phyloP scores from a whole-genome alignment of 352 stramenopile genomes.

The Globisporangium paddicum region DNA sequence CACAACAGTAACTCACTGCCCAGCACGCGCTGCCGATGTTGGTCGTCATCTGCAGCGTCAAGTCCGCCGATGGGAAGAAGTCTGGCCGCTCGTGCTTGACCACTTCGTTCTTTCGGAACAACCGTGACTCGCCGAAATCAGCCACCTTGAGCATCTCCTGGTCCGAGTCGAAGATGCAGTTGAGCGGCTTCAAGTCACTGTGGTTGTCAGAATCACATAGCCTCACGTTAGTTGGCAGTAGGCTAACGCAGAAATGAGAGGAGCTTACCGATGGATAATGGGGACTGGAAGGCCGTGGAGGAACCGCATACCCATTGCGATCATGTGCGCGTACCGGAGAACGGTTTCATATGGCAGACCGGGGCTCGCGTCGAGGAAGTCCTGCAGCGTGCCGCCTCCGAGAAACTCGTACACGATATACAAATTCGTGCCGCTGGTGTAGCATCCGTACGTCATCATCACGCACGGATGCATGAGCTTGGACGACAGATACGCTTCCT shows the following conservation, averaged over 20 bases:
- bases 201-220: too few relatives aligned
- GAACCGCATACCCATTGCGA: slow-evolving; percentile 80
- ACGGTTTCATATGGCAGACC: slow-evolving; percentile 57
- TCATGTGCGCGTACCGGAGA: slow-evolving; percentile 73
- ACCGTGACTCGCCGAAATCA: slow-evolving; percentile 71
- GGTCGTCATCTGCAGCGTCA: slow-evolving; percentile 77
- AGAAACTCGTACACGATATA: slow-evolving; percentile 84
- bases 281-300: slow-evolving; percentile 65
- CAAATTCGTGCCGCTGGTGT: slow-evolving; percentile 71
- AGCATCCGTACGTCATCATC: slow-evolving; percentile 84
- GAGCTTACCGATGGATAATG: slow-evolving; percentile 61
- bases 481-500: slow-evolving; percentile 76
- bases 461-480: slow-evolving; percentile 75
- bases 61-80: slow-evolving; percentile 57
- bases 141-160: slow-evolving; percentile 77
- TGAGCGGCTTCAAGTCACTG: slow-evolving; percentile 74
- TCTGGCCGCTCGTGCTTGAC: slow-evolving; percentile 32
- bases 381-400: slow-evolving; percentile 73
- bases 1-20: slow-evolving; percentile 28
- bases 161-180: slow-evolving; percentile 78
- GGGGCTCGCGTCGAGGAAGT: slow-evolving; percentile 50
- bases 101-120: slow-evolving; percentile 63
- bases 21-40: slow-evolving; percentile 80
- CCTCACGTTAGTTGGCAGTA: too few relatives aligned
- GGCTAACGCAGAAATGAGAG: not conserved